Base-by-base conservation (phyloP, 805 yeast species). In the Pichia sporocuriosa region DNA sequence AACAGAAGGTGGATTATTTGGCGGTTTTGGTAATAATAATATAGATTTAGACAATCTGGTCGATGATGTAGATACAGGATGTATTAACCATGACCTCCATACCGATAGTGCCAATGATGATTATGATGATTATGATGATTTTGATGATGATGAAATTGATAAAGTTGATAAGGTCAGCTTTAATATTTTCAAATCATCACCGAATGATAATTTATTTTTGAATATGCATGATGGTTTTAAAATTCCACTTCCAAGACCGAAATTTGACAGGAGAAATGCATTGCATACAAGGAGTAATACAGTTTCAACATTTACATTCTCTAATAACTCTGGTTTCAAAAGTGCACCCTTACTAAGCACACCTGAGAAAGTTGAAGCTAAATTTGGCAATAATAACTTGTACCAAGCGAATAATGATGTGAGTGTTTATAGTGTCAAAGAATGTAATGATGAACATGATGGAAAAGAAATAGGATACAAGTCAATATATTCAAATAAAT, bases 241-340 rank as follows among this genome's bases (percentile, higher is more conserved):
- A 39, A 36, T 45, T 13, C 39, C 50, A 26, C 34, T 41, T 11
- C 42, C 46, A 21, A 28, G 34, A 7, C 33, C 43, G 26, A 36
- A 22, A 27, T 13, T 37, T 16, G 40, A 39, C 15, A 32, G 45
- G 26, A 35, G 31, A 6, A 25, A 20, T n/a, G 17, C 43, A 10
- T 28, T 45, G 19, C 61, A 56, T 43, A 40, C 44, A 25, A 50
- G 62, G 24, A 50, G 60, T 17, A 54, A 58, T 33, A 57, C 63
- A 4, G 44, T 56, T 16, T 44, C 55, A 25, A 42, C 54, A 35
- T 50, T 54, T 27, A 35, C 45, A 27, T 40, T 40, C n/a, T 39
- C 46, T 6, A 43, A 27, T 22, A 31, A 20, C 15, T 22, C 35
- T 3, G 46, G 43, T 5, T 43, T 39, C 29, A 39, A 27, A 19